Conservation (phyloP, 345 rosid genomes). For the Dipteronia sinensis region DNA sequence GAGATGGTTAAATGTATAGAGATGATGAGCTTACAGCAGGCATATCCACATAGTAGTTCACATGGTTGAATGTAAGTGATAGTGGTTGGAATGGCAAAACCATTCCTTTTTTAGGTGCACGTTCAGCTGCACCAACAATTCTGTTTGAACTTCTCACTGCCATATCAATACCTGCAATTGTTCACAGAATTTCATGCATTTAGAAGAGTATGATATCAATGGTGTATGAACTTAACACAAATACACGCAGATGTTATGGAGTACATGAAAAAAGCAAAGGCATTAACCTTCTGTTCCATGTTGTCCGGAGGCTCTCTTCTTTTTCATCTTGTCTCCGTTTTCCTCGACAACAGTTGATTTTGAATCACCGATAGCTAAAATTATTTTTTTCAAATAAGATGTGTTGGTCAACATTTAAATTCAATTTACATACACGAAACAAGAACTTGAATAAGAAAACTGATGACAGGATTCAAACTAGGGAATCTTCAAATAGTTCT, state of each 20-base stretch:
- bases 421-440: not conserved
- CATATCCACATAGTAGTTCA: conserved; percentile 90
- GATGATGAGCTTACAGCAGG: conserved; percentile 64
- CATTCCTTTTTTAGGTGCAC: too few species aligned
- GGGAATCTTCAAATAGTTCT: too few species aligned
- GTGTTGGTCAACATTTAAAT: conserved; percentile 16
- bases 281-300: conserved; percentile 46
- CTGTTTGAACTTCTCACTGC: too few species aligned
- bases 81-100: conserved; percentile 83
- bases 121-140: too few species aligned
- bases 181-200: conserved; percentile 12
- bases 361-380: conserved; percentile 67
- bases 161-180: too few species aligned
- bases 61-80: conserved; percentile 71
- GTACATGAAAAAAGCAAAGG: not conserved
- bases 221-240: not conserved
- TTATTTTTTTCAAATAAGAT: not conserved
- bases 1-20: not conserved
- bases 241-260: not conserved
- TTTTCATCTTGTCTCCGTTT: conserved; percentile 36
- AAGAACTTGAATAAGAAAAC: not conserved
- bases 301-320: conserved; percentile 17
- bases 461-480: too few species aligned
- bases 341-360: conserved; percentile 54
- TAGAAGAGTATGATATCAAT: not conserved